phyloP scores from a whole-genome alignment of 176 grass and related monocot species.

The Thinopyrum elongatum region DNA sequence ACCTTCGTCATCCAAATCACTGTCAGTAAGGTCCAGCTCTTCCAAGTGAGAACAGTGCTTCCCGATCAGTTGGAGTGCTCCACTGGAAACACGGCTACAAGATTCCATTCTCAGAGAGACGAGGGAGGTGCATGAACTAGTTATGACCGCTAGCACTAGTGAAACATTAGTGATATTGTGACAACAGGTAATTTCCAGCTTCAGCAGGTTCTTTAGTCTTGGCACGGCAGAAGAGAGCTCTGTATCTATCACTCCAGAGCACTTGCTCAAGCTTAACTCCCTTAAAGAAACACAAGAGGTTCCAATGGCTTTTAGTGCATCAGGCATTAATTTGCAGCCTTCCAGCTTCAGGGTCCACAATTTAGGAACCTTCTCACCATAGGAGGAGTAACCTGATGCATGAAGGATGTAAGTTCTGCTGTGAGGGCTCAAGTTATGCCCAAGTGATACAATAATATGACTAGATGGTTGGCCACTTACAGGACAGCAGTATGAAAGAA shows the following conservation, averaged over 20 bases:
- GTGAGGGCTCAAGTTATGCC: not conserved
- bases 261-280: constrained; percentile 81
- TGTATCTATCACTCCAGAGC: constrained; percentile 61
- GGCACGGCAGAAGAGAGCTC: constrained; percentile 53
- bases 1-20: constrained; percentile 87
- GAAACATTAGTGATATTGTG: constrained; percentile 69
- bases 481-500: constrained; percentile 57
- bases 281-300: constrained; percentile 56
- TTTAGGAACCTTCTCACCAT: constrained; percentile 33
- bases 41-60: constrained; percentile 50
- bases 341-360: constrained; percentile 64
- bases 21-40: constrained; percentile 80
- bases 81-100: constrained; percentile 50
- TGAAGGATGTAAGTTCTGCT: constrained; percentile 4
- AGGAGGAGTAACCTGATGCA: constrained; percentile 52
- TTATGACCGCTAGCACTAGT: constrained; percentile 42
- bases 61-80: constrained; percentile 62
- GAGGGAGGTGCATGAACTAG: constrained; percentile 71
- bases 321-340: constrained; percentile 55
- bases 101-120: constrained; percentile 85
- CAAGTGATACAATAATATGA: not conserved
- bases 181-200: constrained; percentile 77
- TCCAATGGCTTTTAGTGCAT: constrained; percentile 55
- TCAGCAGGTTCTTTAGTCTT: constrained; percentile 61
- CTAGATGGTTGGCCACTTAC: constrained; percentile 43